Evolutionary conservation across 2,329 filamentous ascomycete species (phyloP).

Genomic region (Endoconidiophora laricicola): DNA sequence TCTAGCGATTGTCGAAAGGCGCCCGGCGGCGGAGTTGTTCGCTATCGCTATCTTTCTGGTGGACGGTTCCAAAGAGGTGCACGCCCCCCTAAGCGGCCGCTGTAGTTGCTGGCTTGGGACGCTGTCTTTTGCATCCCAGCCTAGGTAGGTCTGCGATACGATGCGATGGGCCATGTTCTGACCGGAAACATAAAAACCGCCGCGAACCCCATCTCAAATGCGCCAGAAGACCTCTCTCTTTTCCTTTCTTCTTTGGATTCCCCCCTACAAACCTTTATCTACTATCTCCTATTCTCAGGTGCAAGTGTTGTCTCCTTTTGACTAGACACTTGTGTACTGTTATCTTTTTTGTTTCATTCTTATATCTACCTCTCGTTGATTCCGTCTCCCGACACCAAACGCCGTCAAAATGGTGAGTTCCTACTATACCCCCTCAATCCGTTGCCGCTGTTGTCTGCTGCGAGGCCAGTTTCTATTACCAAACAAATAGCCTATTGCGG

Average conservation of each 20-base stretch:
- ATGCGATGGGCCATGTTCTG: not conserved
- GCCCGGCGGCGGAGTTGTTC: slow-evolving; percentile 1
- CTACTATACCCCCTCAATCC: not conserved
- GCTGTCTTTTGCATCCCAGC: too few species aligned
- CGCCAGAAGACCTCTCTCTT: not conserved
- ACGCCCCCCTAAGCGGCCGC: not conserved
- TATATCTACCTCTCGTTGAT: slow-evolving; percentile 3
- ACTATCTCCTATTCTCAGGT: slow-evolving; percentile 2
- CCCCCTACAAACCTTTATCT: slow-evolving; percentile 6
- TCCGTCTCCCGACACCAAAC: slow-evolving; percentile 7
- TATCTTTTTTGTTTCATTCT: slow-evolving; percentile 2
- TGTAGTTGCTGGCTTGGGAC: too few species aligned
- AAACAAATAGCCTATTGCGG: not conserved
- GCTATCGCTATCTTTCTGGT: slow-evolving; percentile 2
- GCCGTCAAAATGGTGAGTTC: slow-evolving; percentile 10
- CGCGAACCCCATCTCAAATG: not conserved
- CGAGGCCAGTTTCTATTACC: slow-evolving; percentile 4
- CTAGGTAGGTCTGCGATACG: not conserved
- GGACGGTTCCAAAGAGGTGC: not conserved
- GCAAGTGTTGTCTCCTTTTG: slow-evolving; percentile 4
- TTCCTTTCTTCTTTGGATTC: slow-evolving; percentile 10
- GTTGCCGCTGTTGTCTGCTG: not conserved
- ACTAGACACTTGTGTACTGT: not conserved
- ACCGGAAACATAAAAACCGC: slow-evolving; percentile 10
- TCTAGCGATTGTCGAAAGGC: not conserved